Conservation (phyloP, 306 rosid genomes). For the Sophora flavescens region DNA sequence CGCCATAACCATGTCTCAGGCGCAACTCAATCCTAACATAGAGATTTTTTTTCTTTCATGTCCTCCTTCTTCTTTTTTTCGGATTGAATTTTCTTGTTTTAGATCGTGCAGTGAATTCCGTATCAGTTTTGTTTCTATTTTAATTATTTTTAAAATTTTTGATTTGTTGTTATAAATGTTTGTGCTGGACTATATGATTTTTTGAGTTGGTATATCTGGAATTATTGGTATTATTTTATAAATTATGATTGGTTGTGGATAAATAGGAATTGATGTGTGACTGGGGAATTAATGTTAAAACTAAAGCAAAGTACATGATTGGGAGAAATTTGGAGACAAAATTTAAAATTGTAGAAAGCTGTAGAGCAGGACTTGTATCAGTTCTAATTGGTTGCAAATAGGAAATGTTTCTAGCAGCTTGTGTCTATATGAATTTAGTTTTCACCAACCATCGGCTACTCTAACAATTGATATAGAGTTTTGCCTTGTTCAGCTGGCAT, state of each 20-base stretch:
- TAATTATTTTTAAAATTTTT: too few relatives aligned
- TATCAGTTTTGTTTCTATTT: background rate
- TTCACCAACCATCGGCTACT: background rate
- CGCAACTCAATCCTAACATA: background rate
- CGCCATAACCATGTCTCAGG: conserved; percentile 49
- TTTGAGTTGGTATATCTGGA: background rate
- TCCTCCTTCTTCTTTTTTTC: background rate
- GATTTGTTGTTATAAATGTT: background rate
- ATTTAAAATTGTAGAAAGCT: background rate
- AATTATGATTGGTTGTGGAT: too few relatives aligned
- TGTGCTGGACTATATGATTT: background rate
- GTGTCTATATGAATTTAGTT: background rate
- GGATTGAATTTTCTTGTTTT: background rate
- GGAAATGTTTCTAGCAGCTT: background rate
- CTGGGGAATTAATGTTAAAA: background rate
- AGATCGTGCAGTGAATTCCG: background rate
- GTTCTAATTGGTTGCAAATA: background rate
- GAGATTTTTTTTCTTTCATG: background rate
- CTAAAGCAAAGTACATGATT: background rate
- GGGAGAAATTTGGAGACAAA: background rate
- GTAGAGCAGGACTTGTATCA: background rate
- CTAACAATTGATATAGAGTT: background rate
- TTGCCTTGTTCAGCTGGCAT: background rate
- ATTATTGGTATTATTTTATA: background rate
- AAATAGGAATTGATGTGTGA: background rate